phyloP scores from a whole-genome alignment of 2,329 filamentous ascomycete genomes.

The Trichoderma atrobrunneum region DNA sequence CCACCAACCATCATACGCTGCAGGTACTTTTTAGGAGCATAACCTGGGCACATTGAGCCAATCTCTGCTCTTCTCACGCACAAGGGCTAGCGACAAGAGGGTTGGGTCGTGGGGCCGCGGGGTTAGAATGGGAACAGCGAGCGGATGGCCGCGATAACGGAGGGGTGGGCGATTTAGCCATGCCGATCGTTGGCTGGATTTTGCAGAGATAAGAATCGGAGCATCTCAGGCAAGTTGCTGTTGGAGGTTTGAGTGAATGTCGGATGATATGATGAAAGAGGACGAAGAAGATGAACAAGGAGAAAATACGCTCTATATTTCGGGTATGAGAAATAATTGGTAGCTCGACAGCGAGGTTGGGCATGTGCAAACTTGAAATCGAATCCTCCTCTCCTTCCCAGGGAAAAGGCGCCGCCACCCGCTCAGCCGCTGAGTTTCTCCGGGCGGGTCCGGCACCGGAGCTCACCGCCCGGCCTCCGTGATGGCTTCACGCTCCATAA shows the following conservation, averaged over 20 bases:
- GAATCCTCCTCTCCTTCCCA: not conserved
- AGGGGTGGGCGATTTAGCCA: not conserved
- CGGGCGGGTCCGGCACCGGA: constrained; percentile 22
- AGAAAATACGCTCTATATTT: not conserved
- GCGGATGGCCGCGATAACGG: constrained; percentile 5
- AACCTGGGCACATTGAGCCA: not conserved
- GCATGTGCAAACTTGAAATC: not conserved
- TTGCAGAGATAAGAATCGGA: not conserved
- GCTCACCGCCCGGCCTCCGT: not conserved
- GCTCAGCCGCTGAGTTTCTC: not conserved
- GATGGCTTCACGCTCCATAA: not conserved
- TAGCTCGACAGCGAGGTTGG: not conserved
- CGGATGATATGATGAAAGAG: not conserved
- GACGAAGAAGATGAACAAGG: not conserved
- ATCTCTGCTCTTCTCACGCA: not conserved
- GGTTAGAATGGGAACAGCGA: not conserved
- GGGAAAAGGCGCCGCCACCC: not conserved
- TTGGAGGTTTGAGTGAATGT: not conserved
- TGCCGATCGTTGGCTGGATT: not conserved
- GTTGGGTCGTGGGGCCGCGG: constrained; percentile 12
- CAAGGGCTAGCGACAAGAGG: constrained; percentile 8
- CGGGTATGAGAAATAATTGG: not conserved
- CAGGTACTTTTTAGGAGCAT: not conserved
- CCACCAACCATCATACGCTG: not conserved
- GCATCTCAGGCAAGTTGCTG: not conserved